phyloP scores from a whole-genome alignment of 257 asterid species.

The Ajuga chamaepitys region DNA sequence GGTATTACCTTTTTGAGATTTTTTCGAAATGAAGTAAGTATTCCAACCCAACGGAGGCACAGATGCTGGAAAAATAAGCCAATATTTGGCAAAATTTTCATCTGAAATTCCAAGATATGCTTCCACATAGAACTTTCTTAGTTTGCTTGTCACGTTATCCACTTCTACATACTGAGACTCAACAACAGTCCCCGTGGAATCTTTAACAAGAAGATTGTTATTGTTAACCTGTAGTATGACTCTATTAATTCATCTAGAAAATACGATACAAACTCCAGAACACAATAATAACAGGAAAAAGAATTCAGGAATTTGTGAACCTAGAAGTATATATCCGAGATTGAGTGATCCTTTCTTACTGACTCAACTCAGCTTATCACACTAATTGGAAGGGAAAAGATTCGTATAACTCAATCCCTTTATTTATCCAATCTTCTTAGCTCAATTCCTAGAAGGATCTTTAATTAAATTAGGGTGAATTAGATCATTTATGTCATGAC shows the following conservation, averaged over 20 bases:
- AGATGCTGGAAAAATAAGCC: slow-evolving; percentile 66
- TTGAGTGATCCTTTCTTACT: no score
- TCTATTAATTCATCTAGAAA: no score
- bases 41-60: slow-evolving; percentile 76
- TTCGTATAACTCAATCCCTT: no score
- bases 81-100: slow-evolving; percentile 43
- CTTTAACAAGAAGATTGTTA: slow-evolving; percentile 50
- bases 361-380: no score
- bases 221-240: slow-evolving; percentile 50
- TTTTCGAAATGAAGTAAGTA: slow-evolving; percentile 57
- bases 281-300: no score
- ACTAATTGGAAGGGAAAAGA: neutral
- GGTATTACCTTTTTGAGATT: slow-evolving; percentile 38
- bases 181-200: slow-evolving; percentile 41
- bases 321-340: no score
- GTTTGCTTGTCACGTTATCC: slow-evolving; percentile 47
- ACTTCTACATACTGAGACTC: slow-evolving; percentile 54
- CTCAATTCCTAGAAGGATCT: no score
- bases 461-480: no score
- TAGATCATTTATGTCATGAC: no score
- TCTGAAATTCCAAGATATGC: slow-evolving; percentile 66
- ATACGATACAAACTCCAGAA: no score
- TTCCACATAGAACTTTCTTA: slow-evolving; percentile 57
- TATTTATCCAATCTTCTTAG: no score
- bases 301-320: no score